Evolutionary conservation across 352 stramenopile species (phyloP), one percentile per base, ranked within the genome.

Genomic region (Phytopythium cucurbitacearum): DNA sequence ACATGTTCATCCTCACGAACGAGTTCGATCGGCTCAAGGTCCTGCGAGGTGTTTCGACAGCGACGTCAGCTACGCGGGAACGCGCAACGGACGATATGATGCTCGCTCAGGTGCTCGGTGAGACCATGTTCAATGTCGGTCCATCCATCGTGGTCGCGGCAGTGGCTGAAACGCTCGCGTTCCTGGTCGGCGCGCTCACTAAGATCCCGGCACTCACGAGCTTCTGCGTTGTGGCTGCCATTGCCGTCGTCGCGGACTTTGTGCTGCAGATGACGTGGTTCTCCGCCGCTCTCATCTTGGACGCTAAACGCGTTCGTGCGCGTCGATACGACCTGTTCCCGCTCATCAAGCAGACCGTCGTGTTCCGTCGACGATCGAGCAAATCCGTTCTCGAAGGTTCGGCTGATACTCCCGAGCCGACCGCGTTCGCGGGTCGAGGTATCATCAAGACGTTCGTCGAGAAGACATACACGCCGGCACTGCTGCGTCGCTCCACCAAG

Each of bases 1-100:
- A 97, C 60, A 96, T 96, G 85, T 96, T 97, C 56, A 95, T 97
- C 59, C 56, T 97, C 3, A 94, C 86, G 13, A 93, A 94, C 58
- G 85, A 96, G 49, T 89, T 93, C 49, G 83, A 93, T 41, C 72
- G 83, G 11, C 67, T 91, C 8, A 61, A 66, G 9, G 65, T 57
- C 5, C 35, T 83, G 12, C 80, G 76, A 33, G 79, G 76, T 7
- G 50, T 78, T 32, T 64, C 49, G 42, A 71, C 59, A 34, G 64
- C 66, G 36, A 50, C 46, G 9, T 61, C 62, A 11, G 60, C 67
- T n/a, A 60, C 62, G 33, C 71, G 63, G 21, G 55, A 67, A 40
- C 42, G 53, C 46, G 49, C 59, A 28, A 62, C 75, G 39, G 72
- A 88, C 38, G 56, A 85, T 15, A 41, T 65, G 16, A 64, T 71